Percentiles rank a stretch among this genome's conserved stretches.
These are phyloP conservation scores for Isatis lusitanica DNA, from an alignment of 441 rosid species.

Conservation along the genomic window DNA sequence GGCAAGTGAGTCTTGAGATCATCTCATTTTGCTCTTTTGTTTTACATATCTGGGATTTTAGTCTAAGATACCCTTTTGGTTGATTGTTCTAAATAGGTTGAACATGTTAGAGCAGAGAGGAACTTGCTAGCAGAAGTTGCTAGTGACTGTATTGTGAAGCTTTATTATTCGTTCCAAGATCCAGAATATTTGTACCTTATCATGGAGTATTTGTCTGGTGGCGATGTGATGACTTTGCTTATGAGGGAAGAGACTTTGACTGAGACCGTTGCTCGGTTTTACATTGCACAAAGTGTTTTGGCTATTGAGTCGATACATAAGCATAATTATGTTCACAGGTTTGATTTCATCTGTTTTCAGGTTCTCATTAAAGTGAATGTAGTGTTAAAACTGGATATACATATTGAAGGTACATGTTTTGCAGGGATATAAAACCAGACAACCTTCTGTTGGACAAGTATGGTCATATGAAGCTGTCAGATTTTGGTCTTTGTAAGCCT, in stretches of 20 bases:
- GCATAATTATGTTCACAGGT: slow-evolving; percentile 95
- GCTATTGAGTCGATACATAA: slow-evolving; percentile 95
- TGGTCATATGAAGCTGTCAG: slow-evolving; percentile 96
- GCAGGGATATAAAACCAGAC: slow-evolving; percentile 97
- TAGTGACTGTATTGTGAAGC: slow-evolving; percentile 87
- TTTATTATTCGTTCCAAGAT: slow-evolving; percentile 91
- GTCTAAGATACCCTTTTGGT: not conserved
- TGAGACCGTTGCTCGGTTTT: slow-evolving; percentile 90
- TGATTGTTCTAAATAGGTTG: slow-evolving; percentile 54
- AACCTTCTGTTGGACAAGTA: slow-evolving; percentile 83
- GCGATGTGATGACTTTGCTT: slow-evolving; percentile 94
- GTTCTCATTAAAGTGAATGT: not conserved
- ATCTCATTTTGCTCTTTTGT: not conserved
- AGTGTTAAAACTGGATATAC: not conserved
- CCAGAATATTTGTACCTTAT: slow-evolving; percentile 80
- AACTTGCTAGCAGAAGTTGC: slow-evolving; percentile 97
- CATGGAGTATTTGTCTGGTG: slow-evolving; percentile 98
- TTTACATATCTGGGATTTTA: not conserved
- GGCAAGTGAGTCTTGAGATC: slow-evolving; percentile 67
- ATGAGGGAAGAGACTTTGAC: slow-evolving; percentile 95
- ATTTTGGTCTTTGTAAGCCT: slow-evolving; percentile 99
- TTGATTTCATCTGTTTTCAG: slow-evolving; percentile 24
- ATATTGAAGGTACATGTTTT: slow-evolving; percentile 28
- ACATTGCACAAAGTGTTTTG: slow-evolving; percentile 85
- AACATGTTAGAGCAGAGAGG: slow-evolving; percentile 96